Base-by-base conservation (phyloP, 1,139 yeast species). In the Debaryomyces subglobosus region DNA sequence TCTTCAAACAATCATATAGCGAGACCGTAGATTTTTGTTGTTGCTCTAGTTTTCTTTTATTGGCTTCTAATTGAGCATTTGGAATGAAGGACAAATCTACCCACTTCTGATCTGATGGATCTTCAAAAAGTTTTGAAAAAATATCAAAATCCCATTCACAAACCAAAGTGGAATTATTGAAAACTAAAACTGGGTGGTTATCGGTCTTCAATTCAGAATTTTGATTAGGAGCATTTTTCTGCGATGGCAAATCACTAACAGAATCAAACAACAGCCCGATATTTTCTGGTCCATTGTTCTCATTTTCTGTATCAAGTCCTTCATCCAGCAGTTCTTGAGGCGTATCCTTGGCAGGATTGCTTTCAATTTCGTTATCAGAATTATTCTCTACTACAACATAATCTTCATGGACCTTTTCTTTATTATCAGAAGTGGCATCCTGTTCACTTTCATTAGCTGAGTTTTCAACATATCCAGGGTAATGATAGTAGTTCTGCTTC, bases 1-100 rank as follows among this genome's bases (percentile, higher is more conserved):
- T 65, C 35, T 79, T 80, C 43, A 94, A 68, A 61, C 98, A 94
- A 56, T 89, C 95, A 53, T 82, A 79, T 32, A 94, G 72, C 0
- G 87, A 78, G 13, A 89, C 78, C 12, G 74, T 74, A n/a, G 81
- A 71, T 46, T 75, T 77, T 49, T 75, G 72, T 44, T 67, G 69
- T 44, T 67, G 68, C 23, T 68, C 72, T 46, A 76, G 64, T 48
- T 61, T 60, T 42, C 66, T 70, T 60, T 70, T 79, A 48, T 69
- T 73, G 38, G 67, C 75, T 49, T 79, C 82, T 46, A 83, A 71
- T 52, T 80, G 85, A 2, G 73, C 76, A 56, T 84, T 84, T 1
- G 77, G 74, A 10, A 84, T 67, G 3, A 64, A 60, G 2, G 74
- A 78, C 0, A 85, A 81, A 13, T 74, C 61, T 8, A 72, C 68